Evolutionary conservation across 345 rosid species (phyloP), one percentile per base, ranked within the genome.

Genomic region (Angophora floribunda): DNA sequence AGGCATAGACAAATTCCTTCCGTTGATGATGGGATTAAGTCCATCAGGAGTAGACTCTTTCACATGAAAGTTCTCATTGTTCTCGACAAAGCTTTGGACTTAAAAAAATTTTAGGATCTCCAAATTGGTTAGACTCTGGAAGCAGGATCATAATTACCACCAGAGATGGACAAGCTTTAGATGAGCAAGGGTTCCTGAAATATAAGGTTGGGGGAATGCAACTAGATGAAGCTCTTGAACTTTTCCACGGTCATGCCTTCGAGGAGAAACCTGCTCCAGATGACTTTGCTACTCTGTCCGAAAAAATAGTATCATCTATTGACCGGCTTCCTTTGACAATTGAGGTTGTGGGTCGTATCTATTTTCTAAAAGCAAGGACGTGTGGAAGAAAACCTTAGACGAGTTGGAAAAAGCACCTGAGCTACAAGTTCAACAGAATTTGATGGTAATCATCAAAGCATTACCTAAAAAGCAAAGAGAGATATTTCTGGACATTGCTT

Each of bases 81-180:
- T 30, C 44, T 67, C 1, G 78, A 67, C 15, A 44, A 67, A 3
- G 78, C 78, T 30, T 8, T 0, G 3, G 1, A 13, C 44, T 65
- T 65, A 7, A 3, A 30, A 3, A 1, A 2, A 13, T 65, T 30
- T 30, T 65, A 30, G 19, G 78, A 14, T 14, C 1, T 30, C 44
- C 3, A 15, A 11, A 67, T 30, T 67, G 3, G 6, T 78, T 87
- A 32, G 86, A 70, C 51, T 63, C 7, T 13, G 14, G 88, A 8
- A 87, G 88, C 30, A 87, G 78, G 49, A 80, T 87, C 53, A 26
- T 87, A 61, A 87, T 87, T 19, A 79, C 86, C 15, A 41, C 86
- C 6, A 79, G 86, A 45, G 30, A 45, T 1, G 50, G 41, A 50
- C 49, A 2, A 2, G 86, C 30, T 22, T 79, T 79, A 24, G 26